Evolutionary conservation across 805 yeast genomes (phyloP).

Genomic region (Candida vaughaniae): DNA sequence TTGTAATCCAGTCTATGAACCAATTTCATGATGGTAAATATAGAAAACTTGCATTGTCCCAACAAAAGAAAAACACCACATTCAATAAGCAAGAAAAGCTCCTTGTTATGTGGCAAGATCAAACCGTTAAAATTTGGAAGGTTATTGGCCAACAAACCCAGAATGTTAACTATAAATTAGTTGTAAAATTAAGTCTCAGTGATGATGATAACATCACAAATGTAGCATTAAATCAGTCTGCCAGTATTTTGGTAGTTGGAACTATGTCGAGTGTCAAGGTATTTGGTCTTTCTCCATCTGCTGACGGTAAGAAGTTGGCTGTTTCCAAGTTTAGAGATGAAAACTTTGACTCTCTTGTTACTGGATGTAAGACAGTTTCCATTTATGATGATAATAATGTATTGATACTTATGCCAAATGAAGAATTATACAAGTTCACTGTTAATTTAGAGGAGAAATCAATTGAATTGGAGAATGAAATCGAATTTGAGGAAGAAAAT

Average conservation of each 20-base stretch:
- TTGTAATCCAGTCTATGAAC: constrained; percentile 63
- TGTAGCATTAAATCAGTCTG: constrained; percentile 65
- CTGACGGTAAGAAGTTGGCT: constrained; percentile 35
- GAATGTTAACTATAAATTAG: constrained; percentile 49
- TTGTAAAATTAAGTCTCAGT: constrained; percentile 61
- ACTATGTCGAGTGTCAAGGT: constrained; percentile 67
- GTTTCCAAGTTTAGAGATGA: constrained; percentile 55
- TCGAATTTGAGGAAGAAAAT: constrained; percentile 24
- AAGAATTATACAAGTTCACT: constrained; percentile 50
- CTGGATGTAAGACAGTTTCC: constrained; percentile 56
- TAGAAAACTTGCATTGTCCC: constrained; percentile 65
- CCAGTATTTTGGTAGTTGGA: constrained; percentile 67
- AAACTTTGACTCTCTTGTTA: constrained; percentile 35
- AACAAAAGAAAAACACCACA: constrained; percentile 52
- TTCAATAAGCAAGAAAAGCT: constrained; percentile 48
- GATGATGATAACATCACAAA: constrained; percentile 80
- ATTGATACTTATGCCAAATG: constrained; percentile 56
- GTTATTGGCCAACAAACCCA: constrained; percentile 28
- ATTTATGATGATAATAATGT: constrained; percentile 49
- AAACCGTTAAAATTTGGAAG: constrained; percentile 78
- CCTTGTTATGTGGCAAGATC: constrained; percentile 79
- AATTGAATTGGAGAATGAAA: constrained; percentile 42
- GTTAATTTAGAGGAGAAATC: constrained; percentile 31
- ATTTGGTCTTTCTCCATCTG: constrained; percentile 53
- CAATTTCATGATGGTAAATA: constrained; percentile 72